Conservation (phyloP, 345 rosid genomes). For the Firmiana major region DNA sequence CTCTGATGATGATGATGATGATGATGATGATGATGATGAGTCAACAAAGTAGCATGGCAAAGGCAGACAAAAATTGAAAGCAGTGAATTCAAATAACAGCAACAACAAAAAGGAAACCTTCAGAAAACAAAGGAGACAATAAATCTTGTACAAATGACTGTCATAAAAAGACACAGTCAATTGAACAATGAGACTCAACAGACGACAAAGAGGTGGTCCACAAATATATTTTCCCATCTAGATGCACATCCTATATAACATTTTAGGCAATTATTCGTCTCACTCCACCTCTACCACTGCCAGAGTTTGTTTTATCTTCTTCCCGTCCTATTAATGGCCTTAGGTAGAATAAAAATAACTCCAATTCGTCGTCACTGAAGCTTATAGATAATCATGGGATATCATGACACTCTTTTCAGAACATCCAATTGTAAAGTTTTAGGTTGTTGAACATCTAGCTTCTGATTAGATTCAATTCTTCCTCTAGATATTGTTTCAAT, state of each 20-base stretch:
- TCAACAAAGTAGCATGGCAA: neutral
- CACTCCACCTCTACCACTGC: neutral
- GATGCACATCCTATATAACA: neutral
- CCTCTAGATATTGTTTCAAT: neutral
- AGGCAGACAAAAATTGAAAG: neutral
- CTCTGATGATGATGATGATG: no score
- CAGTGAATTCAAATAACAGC: neutral
- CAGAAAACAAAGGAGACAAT: neutral
- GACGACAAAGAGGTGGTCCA: neutral
- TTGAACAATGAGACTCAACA: neutral
- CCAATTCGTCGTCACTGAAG: neutral
- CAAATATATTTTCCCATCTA: neutral
- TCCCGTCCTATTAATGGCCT: neutral
- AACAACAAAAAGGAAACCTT: constrained; percentile 1
- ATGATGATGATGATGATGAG: no score
- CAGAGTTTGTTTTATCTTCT: neutral
- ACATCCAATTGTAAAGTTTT: neutral
- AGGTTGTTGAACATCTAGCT: constrained; percentile 1
- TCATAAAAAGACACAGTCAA: neutral
- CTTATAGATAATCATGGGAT: neutral
- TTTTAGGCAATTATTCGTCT: neutral
- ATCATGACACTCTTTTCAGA: neutral
- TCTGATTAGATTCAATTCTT: neutral
- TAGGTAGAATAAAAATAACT: neutral
- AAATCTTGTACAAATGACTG: neutral